Percentiles rank a stretch among this genome's conserved stretches.
Conservation (phyloP, 192 early-diverging fungal genomes). For the Rhizoclosmatium globosum region DNA sequence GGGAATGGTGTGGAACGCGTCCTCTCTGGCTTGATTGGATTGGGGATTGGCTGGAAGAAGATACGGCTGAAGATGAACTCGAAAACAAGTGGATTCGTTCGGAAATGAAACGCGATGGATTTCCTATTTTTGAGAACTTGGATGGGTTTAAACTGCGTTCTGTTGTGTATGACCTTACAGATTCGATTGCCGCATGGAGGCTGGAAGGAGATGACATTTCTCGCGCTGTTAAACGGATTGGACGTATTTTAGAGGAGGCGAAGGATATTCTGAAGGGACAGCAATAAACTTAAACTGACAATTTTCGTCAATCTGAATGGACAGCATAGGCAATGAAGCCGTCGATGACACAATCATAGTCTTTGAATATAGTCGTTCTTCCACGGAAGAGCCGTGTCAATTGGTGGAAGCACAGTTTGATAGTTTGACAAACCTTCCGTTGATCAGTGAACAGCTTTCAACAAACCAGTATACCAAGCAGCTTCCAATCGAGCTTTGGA, state of each 20-base stretch:
- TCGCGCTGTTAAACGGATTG: not conserved
- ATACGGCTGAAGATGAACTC: not conserved
- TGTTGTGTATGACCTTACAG: not conserved
- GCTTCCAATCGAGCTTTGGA: conserved; percentile 29
- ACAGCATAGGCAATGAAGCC: not conserved
- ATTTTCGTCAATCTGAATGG: too few species aligned
- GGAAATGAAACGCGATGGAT: conserved; percentile 6
- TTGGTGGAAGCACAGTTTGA: too few species aligned
- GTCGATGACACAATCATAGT: not conserved
- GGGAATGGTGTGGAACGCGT: conserved; percentile 33
- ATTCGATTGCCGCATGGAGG: conserved; percentile 8
- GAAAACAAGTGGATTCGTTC: conserved; percentile 36
- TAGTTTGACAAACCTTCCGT: too few species aligned
- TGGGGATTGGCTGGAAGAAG: conserved; percentile 16
- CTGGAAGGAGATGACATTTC: not conserved
- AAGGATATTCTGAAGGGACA: too few species aligned
- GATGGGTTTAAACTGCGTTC: conserved; percentile 7
- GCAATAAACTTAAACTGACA: too few species aligned
- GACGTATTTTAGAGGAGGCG: too few species aligned
- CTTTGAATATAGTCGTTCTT: not conserved
- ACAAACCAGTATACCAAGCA: not conserved
- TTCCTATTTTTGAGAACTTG: conserved; percentile 16
- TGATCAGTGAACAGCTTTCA: too few species aligned
- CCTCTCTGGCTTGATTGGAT: conserved; percentile 2
- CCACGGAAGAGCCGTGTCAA: not conserved